Evolutionary conservation across 768 basidiomycete species (phyloP).

Genomic region (Lentinus tigrinus): DNA sequence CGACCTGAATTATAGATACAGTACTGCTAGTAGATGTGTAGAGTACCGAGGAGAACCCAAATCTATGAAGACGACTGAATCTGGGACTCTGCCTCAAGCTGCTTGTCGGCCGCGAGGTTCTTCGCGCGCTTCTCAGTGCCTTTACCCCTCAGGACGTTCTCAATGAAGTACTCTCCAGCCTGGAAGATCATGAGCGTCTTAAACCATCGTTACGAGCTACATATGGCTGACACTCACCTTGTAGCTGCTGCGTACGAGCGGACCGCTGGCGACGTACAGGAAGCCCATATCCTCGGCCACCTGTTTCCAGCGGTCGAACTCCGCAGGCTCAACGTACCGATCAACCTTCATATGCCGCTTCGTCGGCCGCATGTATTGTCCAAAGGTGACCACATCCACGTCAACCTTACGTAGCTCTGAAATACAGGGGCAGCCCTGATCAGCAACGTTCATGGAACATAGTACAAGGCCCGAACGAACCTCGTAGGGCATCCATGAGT

Average conservation of each 20-base stretch:
- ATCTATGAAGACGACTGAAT: background rate
- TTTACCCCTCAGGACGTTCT: constrained; percentile 79
- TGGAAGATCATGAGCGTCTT: constrained; percentile 29
- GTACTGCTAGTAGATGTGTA: background rate
- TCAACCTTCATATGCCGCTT: constrained; percentile 99
- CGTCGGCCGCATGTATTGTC: constrained; percentile 99
- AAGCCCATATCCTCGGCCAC: constrained; percentile 93
- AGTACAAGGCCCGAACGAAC: constrained; percentile 42
- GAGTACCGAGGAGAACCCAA: too few relatives aligned
- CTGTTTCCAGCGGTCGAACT: constrained; percentile 90
- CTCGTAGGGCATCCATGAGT: constrained; percentile 76
- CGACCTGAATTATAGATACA: background rate
- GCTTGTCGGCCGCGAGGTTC: constrained; percentile 17
- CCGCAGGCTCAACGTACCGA: constrained; percentile 90
- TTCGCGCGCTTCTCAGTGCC: constrained; percentile 39
- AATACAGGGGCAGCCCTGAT: background rate
- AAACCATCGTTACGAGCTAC: background rate
- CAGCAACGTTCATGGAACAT: background rate
- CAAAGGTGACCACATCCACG: constrained; percentile 98
- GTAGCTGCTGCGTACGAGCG: constrained; percentile 93
- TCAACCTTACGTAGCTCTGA: constrained; percentile 83
- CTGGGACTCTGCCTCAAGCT: background rate
- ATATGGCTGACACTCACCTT: constrained; percentile 59
- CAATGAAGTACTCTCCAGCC: constrained; percentile 97
- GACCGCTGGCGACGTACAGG: constrained; percentile 95